These are phyloP conservation scores for Fusarium setosum DNA, from an alignment of 2,329 filamentous ascomycete species.

Conservation along the genomic window DNA sequence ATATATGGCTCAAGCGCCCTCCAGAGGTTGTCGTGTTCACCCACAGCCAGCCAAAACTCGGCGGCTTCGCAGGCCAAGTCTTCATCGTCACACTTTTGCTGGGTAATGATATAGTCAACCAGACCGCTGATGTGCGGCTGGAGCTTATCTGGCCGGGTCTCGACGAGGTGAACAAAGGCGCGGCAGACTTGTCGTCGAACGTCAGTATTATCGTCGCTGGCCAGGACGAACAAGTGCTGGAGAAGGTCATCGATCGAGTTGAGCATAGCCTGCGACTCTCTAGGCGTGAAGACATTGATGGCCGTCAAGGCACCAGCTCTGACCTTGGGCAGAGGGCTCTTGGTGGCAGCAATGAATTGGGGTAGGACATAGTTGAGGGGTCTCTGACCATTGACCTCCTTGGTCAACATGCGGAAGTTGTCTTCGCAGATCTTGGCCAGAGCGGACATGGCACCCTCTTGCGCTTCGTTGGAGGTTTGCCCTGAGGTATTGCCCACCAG, in stretches of 20 bases:
- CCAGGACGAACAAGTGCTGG: slow-evolving; percentile 83
- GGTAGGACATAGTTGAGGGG: slow-evolving; percentile 91
- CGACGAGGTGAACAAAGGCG: slow-evolving; percentile 91
- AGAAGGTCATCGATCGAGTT: slow-evolving; percentile 85
- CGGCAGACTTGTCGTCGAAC: slow-evolving; percentile 94
- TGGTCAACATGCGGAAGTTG: slow-evolving; percentile 86
- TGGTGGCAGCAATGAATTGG: slow-evolving; percentile 88
- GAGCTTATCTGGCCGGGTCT: slow-evolving; percentile 90
- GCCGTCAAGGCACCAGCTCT: slow-evolving; percentile 82
- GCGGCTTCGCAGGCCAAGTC: slow-evolving; percentile 94
- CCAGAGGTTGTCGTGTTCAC: slow-evolving; percentile 86
- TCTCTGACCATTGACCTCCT: slow-evolving; percentile 87
- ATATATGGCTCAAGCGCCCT: slow-evolving; percentile 82
- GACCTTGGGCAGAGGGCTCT: slow-evolving; percentile 80
- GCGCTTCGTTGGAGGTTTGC: slow-evolving; percentile 75
- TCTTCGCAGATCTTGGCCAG: slow-evolving; percentile 97
- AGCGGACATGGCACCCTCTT: slow-evolving; percentile 94
- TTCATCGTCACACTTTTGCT: slow-evolving; percentile 88
- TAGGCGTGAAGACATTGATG: slow-evolving; percentile 92
- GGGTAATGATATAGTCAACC: slow-evolving; percentile 91
- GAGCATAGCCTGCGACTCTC: slow-evolving; percentile 84
- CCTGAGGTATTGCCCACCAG: slow-evolving; percentile 80
- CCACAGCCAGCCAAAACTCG: slow-evolving; percentile 96
- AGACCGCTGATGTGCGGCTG: slow-evolving; percentile 87
- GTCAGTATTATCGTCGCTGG: slow-evolving; percentile 80